Evolutionary conservation across 371 early-diverging fungal genomes (phyloP), one percentile per base, ranked within the genome.

Genomic region (Blakeslea trispora): DNA sequence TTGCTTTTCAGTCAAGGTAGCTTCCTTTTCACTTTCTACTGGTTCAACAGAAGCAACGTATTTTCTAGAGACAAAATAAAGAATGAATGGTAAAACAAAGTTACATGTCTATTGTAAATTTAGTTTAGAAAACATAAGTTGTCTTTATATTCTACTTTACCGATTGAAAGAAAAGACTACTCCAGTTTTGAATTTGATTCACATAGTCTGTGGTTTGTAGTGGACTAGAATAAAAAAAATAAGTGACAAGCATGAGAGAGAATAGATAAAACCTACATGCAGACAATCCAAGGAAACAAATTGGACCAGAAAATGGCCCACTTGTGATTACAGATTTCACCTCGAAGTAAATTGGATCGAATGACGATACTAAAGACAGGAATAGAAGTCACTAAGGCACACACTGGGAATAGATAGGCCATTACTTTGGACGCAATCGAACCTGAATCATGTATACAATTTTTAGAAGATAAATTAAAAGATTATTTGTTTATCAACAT

Each of bases 321-420:
- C 50, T 51, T 61, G 59, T 56, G 82, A 80, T 70, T 85, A 48
- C 77, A 77, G 13, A 77, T 62, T 22, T 66, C 58, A 45, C 77
- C 77, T 46, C 77, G 85, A 3, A 87, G 59, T 18, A 93, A 65
- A 60, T 93, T 93, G 34, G 77, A 74, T 17, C 86, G 67, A 13
- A 88, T 82, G 19, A 93, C 86, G 50, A 91, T 86, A 21, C 86
- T 83, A 55, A 81, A 85, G 28, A 90, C 87, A 2, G 93, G 92
- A 43, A 93, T 89, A 10, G 86, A 83, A 6, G 91, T 85, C 40
- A 90, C 72, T 8, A 93, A 81, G 28, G 86, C 87, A 9, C 82
- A 82, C 34, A 90, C 64, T 1, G 91, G 82, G 59, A 90, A 93
- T 13, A 84, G 52, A 59, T 88, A 90, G 7, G 83, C 80, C 2